These are phyloP conservation scores for Zygoascus meyerae DNA, from an alignment of 1,139 yeast species.

Conservation along the genomic window DNA sequence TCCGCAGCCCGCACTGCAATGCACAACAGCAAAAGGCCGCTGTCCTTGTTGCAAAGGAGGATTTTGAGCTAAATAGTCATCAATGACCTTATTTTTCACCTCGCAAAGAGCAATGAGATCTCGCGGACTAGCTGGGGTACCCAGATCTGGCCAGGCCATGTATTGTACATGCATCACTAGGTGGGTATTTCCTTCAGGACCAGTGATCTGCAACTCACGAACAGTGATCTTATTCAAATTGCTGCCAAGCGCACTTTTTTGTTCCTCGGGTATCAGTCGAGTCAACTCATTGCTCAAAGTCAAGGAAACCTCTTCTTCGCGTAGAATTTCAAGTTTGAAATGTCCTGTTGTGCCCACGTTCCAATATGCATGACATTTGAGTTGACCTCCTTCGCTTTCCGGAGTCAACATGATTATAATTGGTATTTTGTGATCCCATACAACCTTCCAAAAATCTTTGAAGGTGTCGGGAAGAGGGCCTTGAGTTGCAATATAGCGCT, in stretches of 20 bases:
- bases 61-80: slow-evolving; percentile 8
- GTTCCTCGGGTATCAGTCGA: neutral
- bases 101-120: slow-evolving; percentile 50
- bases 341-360: slow-evolving; percentile 30
- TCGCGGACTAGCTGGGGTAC: slow-evolving; percentile 51
- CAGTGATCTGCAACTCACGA: slow-evolving; percentile 21
- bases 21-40: slow-evolving; percentile 49
- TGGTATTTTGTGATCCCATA: slow-evolving; percentile 55
- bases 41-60: neutral
- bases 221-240: slow-evolving; percentile 17
- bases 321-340: slow-evolving; percentile 18
- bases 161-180: slow-evolving; percentile 61
- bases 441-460: slow-evolving; percentile 77
- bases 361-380: slow-evolving; percentile 58
- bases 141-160: slow-evolving; percentile 78
- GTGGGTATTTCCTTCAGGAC: slow-evolving; percentile 14
- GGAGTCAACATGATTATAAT: slow-evolving; percentile 67
- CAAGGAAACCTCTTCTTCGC: slow-evolving; percentile 17
- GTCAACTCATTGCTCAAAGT: slow-evolving; percentile 2
- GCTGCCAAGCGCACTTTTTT: slow-evolving; percentile 8
- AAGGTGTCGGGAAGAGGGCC: slow-evolving; percentile 76
- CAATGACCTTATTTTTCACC: slow-evolving; percentile 35
- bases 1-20: slow-evolving; percentile 92
- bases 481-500: slow-evolving; percentile 71
- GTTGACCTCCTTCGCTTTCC: slow-evolving; percentile 45